phyloP scores from a whole-genome alignment of 805 yeast species.

The Kodamaea nitidulidarum region DNA sequence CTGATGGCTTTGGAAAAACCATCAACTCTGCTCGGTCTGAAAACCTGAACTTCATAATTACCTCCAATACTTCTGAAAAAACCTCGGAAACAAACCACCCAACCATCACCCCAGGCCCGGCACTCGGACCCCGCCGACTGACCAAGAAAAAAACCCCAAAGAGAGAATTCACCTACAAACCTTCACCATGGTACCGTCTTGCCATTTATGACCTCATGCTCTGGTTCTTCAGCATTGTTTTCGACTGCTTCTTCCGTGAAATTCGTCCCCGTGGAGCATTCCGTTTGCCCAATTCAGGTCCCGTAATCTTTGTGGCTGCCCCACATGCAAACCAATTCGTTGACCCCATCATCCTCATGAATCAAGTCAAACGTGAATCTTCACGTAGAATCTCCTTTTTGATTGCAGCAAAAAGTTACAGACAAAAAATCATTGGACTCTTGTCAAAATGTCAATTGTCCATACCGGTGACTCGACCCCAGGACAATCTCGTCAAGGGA shows the following conservation, averaged over 20 bases:
- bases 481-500: slow-evolving; percentile 71
- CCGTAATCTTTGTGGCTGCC: slow-evolving; percentile 90
- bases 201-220: slow-evolving; percentile 32
- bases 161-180: slow-evolving; percentile 9
- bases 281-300: slow-evolving; percentile 64
- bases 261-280: slow-evolving; percentile 86
- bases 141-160: slow-evolving; percentile 1
- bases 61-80: too few species aligned
- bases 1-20: too few species aligned
- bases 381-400: slow-evolving; percentile 72
- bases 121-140: slow-evolving; percentile 7
- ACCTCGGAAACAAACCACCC: slow-evolving; percentile 5
- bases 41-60: too few species aligned
- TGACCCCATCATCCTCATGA: slow-evolving; percentile 75
- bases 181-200: slow-evolving; percentile 24
- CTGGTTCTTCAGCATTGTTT: slow-evolving; percentile 35
- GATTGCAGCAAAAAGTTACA: slow-evolving; percentile 78
- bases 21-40: too few species aligned
- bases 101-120: slow-evolving; percentile 7
- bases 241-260: slow-evolving; percentile 78
- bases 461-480: slow-evolving; percentile 91
- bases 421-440: slow-evolving; percentile 63
- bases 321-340: slow-evolving; percentile 97
- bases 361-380: slow-evolving; percentile 65
- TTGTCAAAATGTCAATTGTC: slow-evolving; percentile 73